These are phyloP conservation scores for Aspergillus eucalypticola DNA, from an alignment of 2,329 filamentous ascomycete species.

Conservation along the genomic window DNA sequence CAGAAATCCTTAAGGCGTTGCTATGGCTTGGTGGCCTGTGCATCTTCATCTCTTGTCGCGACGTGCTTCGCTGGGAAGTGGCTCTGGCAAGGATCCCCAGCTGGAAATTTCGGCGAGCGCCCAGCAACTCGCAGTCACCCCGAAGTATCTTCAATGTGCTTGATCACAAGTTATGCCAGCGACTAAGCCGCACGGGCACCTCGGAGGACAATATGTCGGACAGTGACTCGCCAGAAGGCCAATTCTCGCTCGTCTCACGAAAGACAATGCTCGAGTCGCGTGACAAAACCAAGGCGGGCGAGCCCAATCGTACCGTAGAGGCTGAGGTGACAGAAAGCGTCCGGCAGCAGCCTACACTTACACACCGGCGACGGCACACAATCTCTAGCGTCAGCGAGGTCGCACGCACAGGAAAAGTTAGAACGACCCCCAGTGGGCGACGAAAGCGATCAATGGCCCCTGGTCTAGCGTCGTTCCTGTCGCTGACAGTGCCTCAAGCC, in stretches of 20 bases:
- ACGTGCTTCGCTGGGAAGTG: conserved; percentile 80
- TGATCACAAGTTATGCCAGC: conserved; percentile 50
- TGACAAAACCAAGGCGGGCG: conserved; percentile 16
- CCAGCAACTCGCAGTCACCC: conserved; percentile 38
- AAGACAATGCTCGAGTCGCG: conserved; percentile 24
- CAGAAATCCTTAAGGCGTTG: conserved; percentile 78
- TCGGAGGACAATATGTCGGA: conserved; percentile 41
- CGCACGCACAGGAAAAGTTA: conserved; percentile 28
- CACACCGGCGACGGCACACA: conserved; percentile 50
- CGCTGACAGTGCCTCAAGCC: conserved; percentile 78
- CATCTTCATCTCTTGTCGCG: conserved; percentile 70
- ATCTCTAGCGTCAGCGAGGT: conserved; percentile 49
- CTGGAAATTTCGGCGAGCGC: conserved; percentile 75
- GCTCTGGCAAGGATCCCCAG: conserved; percentile 82
- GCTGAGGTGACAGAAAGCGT: conserved; percentile 26
- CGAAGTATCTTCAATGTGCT: conserved; percentile 44
- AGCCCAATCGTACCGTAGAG: conserved; percentile 25
- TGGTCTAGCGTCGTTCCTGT: conserved; percentile 71
- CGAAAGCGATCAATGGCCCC: conserved; percentile 66
- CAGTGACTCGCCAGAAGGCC: conserved; percentile 35
- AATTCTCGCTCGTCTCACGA: conserved; percentile 38
- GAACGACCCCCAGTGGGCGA: conserved; percentile 62
- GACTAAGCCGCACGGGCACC: conserved; percentile 45
- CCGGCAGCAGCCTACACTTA: conserved; percentile 14
- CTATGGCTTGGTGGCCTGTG: conserved; percentile 81